Percentiles rank a stretch among this genome's conserved stretches.
These are phyloP conservation scores for Geosmithia morbida DNA, from an alignment of 2,329 filamentous ascomycete species.

Conservation along the genomic window DNA sequence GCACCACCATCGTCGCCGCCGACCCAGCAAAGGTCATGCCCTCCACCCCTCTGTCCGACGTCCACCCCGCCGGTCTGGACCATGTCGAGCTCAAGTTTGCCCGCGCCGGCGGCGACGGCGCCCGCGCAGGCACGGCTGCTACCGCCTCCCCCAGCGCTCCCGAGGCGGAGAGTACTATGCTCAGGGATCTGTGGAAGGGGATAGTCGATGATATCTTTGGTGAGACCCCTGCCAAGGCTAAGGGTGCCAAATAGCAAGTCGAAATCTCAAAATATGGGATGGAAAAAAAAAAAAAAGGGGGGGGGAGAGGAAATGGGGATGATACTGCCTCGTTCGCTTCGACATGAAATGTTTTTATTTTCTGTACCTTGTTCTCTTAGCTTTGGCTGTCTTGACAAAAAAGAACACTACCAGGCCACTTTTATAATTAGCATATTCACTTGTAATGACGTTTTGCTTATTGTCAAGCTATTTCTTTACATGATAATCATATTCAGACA, in stretches of 20 bases:
- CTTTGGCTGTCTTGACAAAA: no score
- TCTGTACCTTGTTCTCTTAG: no score
- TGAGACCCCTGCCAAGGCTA: slow-evolving; percentile 5
- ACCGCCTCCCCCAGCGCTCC: slow-evolving; percentile 14
- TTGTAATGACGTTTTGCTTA: not conserved
- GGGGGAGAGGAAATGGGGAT: no score
- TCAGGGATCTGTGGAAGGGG: slow-evolving; percentile 40
- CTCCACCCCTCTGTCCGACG: slow-evolving; percentile 35
- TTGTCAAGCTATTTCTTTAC: not conserved
- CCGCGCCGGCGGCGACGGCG: slow-evolving; percentile 18
- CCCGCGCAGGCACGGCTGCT: not conserved
- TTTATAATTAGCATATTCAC: not conserved
- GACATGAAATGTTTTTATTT: no score
- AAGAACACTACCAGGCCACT: not conserved
- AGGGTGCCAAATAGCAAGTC: slow-evolving; percentile 4
- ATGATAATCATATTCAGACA: not conserved
- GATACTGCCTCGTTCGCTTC: no score
- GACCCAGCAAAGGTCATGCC: slow-evolving; percentile 38
- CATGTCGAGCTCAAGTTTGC: slow-evolving; percentile 39
- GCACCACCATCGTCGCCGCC: slow-evolving; percentile 36
- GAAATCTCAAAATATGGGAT: no score
- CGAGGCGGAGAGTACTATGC: slow-evolving; percentile 22
- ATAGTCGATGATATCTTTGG: slow-evolving; percentile 34
- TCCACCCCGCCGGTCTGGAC: slow-evolving; percentile 35
- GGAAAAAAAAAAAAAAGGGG: not conserved